Evolutionary conservation across 176 grass and related monocot genomes (phyloP), one percentile per base, ranked within the genome.

Genomic region (Cymbopogon citratus): DNA sequence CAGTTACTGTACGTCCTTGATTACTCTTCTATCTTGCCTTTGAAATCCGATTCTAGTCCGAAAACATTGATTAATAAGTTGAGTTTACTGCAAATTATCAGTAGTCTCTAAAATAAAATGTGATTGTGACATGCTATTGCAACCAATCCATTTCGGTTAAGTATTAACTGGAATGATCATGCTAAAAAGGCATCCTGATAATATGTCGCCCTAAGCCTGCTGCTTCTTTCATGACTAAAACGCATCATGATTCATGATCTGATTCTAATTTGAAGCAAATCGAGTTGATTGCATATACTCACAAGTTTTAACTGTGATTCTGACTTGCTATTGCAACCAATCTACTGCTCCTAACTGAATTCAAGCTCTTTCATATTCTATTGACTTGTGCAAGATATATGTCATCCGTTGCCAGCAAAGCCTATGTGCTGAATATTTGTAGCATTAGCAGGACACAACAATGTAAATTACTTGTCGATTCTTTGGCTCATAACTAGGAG

Each of bases 1-100:
- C 74, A 90, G 45, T 68, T 95, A 45, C 11, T 56, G 93, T 90
- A 85, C 38, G 83, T 84, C 76, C 73, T 70, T 25, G 9, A 57
- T 29, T 59, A 52, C n/a, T n/a, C n/a, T n/a, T n/a, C n/a, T 70
- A 27, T 66, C 24, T 63, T 66, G 4, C 77, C 6, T 19, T 5
- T 56, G 48, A 74, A 68, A 27, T 78, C 26, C 46, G 2, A 51
- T 57, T 87, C 7, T 46, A 39, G 35, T 49, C 1, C 9, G 14
- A 51, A 51, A 46, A 16, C 12, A 18, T 74, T 52, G 15, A 51
- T 33, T 72, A 18, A 9, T 25, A 25, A 12, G 35, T 23, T 69
- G 11, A n/a, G 12, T 28, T 48, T 12, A 9, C 6, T 71, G 34
- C 25, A 63, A 44, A 19, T 36, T 26, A 1, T 21, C 19, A 60